Base-by-base conservation (phyloP, 495 filamentous ascomycete genomes). In the Physcia stellaris region DNA sequence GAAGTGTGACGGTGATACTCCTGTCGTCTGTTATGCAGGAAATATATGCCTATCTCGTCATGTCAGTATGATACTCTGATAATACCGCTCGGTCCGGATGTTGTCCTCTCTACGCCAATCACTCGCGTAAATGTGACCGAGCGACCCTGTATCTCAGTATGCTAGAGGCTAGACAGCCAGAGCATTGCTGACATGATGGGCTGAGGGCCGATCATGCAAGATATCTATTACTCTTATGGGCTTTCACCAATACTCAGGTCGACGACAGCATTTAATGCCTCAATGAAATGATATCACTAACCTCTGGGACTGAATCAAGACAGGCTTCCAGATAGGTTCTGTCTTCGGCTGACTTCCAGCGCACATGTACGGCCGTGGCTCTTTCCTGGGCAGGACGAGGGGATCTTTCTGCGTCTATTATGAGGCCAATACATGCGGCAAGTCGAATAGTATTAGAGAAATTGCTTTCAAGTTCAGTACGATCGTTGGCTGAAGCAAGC, bases 11-110 rank as follows among this genome's bases (percentile, higher is more conserved):
- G 3, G 64, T 68, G n/a, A 51, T 55, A 6, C 54, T 43, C 15
- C 49, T 55, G 15, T 57, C 48, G 37, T 67, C 64, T 20, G 53
- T 63, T 11, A 46, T 32, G 17, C 61, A 60, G n/a, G 65, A 63
- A 15, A 66, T 46, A 39, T 68, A 68, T n/a, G 55, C 58, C 60
- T 64, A 42, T n/a, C n/a, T n/a, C n/a, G n/a, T n/a, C n/a, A n/a
- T n/a, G n/a, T n/a, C n/a, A n/a, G n/a, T n/a, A n/a, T n/a, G n/a
- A n/a, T n/a, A n/a, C n/a, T n/a, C n/a, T n/a, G n/a, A n/a, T n/a
- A n/a, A n/a, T n/a, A n/a, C n/a, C n/a, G n/a, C n/a, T n/a, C n/a
- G n/a, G n/a, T n/a, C n/a, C n/a, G n/a, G n/a, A n/a, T n/a, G n/a
- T n/a, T n/a, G n/a, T n/a, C n/a, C n/a, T n/a, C n/a, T n/a, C n/a